Evolutionary conservation across 116 monocot genomes (phyloP).

Genomic region (Posidonia oceanica): DNA sequence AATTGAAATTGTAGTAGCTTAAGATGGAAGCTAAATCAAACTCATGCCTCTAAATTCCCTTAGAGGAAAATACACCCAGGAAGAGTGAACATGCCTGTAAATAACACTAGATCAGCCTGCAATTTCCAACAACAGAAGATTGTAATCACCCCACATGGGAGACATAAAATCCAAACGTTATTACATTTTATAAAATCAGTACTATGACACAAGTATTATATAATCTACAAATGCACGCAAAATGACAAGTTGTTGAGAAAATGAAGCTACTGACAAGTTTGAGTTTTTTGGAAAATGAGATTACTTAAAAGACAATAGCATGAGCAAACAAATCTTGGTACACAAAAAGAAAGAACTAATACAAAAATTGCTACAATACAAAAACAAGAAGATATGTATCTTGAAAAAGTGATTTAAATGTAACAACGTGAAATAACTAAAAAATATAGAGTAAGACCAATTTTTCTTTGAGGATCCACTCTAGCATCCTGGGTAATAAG

Average conservation of each 20-base stretch:
- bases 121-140: background rate
- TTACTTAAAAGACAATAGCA: background rate
- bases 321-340: background rate
- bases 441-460: too few relatives aligned
- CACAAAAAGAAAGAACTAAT: background rate
- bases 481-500: too few relatives aligned
- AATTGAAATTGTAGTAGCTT: background rate
- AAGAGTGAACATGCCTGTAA: constrained; percentile 16
- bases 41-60: background rate
- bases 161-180: background rate
- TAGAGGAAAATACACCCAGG: background rate
- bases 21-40: background rate
- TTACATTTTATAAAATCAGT: background rate
- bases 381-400: too few relatives aligned
- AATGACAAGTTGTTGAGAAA: background rate
- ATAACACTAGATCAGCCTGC: constrained; percentile 24
- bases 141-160: background rate
- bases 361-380: too few relatives aligned
- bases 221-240: background rate
- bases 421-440: too few relatives aligned
- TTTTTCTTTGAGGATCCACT: too few relatives aligned
- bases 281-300: background rate
- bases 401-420: too few relatives aligned
- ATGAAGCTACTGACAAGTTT: background rate
- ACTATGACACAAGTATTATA: background rate